phyloP scores from a whole-genome alignment of 768 basidiomycete genomes.

The Auricularia auricula-judae region DNA sequence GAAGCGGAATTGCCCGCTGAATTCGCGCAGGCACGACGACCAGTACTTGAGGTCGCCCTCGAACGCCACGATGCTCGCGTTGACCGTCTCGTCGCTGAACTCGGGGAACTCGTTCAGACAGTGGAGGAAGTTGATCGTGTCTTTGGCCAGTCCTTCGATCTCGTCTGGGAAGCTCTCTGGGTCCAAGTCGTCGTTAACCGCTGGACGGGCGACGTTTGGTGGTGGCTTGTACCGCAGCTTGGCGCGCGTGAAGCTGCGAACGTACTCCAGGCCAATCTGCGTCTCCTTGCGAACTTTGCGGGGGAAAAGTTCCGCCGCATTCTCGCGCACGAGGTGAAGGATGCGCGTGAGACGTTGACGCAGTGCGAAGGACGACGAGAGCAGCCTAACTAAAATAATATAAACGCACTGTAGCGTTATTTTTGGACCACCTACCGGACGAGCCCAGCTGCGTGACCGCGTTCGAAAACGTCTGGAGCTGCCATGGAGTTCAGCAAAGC shows the following conservation, averaged over 20 bases:
- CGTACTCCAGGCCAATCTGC: not conserved
- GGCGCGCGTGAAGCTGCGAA: not conserved
- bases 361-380: conserved; percentile 62
- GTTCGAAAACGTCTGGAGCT: conserved; percentile 69
- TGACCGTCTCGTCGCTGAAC: conserved; percentile 49
- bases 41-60: conserved; percentile 70
- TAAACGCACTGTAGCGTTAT: not conserved
- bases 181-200: conserved; percentile 46
- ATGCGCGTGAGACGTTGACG: conserved; percentile 60
- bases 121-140: conserved; percentile 55
- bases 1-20: conserved; percentile 61
- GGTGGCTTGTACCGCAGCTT: not conserved
- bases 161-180: conserved; percentile 57
- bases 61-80: conserved; percentile 54
- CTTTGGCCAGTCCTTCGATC: conserved; percentile 49
- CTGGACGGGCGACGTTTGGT: conserved; percentile 41
- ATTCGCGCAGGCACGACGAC: conserved; percentile 60
- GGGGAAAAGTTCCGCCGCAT: conserved; percentile 68
- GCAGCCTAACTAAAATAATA: conserved; percentile 40
- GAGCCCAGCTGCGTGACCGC: conserved; percentile 67
- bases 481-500: conserved; percentile 9
- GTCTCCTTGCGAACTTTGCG: conserved; percentile 35
- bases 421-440: conserved; percentile 21
- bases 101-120: conserved; percentile 64
- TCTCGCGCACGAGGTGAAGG: conserved; percentile 60